A percentile compares a stretch with the other conserved stretches of the same genome.
These are phyloP conservation scores for Cymbopogon citratus DNA, from an alignment of 176 grass and related monocot genomes.

Conservation along the genomic window DNA sequence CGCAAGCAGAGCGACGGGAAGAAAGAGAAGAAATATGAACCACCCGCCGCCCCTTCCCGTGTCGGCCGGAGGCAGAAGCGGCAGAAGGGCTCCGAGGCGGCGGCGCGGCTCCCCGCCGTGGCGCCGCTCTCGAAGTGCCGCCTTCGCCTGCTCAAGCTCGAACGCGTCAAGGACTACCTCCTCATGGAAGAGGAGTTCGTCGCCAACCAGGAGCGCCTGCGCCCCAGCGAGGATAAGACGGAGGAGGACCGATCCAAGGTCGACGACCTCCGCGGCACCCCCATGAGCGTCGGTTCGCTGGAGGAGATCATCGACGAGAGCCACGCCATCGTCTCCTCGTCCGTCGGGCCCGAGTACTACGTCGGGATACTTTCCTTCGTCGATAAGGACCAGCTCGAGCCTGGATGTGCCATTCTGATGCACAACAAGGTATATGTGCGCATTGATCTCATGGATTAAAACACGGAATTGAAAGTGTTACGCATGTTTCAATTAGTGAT, in stretches of 20 bases:
- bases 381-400: constrained; percentile 92
- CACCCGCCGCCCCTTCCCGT: constrained; percentile 67
- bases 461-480: too few species aligned
- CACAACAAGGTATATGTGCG: constrained; percentile 89
- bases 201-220: constrained; percentile 74
- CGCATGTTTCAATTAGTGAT: background rate
- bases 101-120: constrained; percentile 63
- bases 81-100: constrained; percentile 79
- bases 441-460: too few species aligned
- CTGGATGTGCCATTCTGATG: constrained; percentile 82
- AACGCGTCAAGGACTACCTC: constrained; percentile 90
- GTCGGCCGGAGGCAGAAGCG: constrained; percentile 84
- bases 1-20: constrained; percentile 62
- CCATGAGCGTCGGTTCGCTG: constrained; percentile 86
- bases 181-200: constrained; percentile 96
- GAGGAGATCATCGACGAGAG: constrained; percentile 93
- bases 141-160: constrained; percentile 80
- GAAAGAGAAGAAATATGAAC: constrained; percentile 75
- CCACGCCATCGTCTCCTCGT: constrained; percentile 79
- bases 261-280: constrained; percentile 72
- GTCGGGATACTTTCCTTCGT: constrained; percentile 79
- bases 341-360: constrained; percentile 87
- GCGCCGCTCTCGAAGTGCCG: constrained; percentile 85
- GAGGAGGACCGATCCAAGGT: constrained; percentile 91
- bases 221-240: constrained; percentile 73